Base-by-base conservation (phyloP, 176 grass and related monocot genomes). In the Triticum turgidum region DNA sequence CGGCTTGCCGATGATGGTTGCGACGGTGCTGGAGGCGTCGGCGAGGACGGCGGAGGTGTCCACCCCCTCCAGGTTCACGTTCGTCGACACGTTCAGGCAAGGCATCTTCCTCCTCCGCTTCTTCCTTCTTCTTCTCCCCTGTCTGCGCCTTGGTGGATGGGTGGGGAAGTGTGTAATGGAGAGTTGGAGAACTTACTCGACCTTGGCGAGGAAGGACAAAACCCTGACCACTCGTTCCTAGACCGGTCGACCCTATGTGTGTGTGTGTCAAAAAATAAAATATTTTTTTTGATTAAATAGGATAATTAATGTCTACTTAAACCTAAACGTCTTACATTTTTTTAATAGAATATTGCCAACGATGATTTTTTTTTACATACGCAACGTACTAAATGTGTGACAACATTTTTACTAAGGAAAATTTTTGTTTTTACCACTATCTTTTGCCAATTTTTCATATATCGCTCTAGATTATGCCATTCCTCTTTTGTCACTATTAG, bases 31-130 rank as follows among this genome's bases (percentile, higher is more conserved):
- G 84, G 90, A 92, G 51, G 88, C 84, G 15, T 92, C 90, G 65
- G 88, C 86, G 84, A 98, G 91, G 84, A 94, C 5, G 74, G 88
- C 73, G 79, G 96, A 98, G 76, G 94, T 93, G 82, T 96, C 97
- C 18, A 96, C 77, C 8, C 90, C 87, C 6, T 96, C 94, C 32
- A 99, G 87, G 82, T 32, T 96, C 34, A 96, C 97, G 86, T 94
- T 99, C 8, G 97, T 96, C 3, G 92, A 94, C 70, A 98, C 52
- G 88, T 92, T 92, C 11, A 99, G 89, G 92, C 94, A 96, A 58
- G 97, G 97, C 92, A 96, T 99, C 89, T 77, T 68, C 38, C 42
- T 70, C 76, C 61, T 75, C 80, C 39, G 34, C 77, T 17, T 3
- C 42, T 14, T 17, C 17, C 73, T 76, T 20, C 45, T 33, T 27